Conservation (phyloP, 2,329 filamentous ascomycete genomes). For the Rhynchosporium secalis region DNA sequence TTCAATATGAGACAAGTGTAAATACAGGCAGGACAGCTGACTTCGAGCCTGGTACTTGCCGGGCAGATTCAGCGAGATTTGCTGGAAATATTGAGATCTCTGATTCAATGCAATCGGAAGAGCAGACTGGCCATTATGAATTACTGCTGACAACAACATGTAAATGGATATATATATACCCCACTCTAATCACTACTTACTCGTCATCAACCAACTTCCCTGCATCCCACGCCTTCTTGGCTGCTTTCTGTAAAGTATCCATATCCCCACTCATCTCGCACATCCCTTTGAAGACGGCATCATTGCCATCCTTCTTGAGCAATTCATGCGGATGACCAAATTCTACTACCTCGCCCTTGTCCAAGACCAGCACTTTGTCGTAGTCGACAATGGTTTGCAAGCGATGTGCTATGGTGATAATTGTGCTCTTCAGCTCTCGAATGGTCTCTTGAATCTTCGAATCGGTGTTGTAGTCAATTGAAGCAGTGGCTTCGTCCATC, state of each 20-base stretch:
- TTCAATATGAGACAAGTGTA: no score
- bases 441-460: slow-evolving; percentile 96
- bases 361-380: slow-evolving; percentile 92
- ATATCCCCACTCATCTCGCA: slow-evolving; percentile 68
- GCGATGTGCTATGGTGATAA: slow-evolving; percentile 93
- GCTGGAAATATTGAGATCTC: slow-evolving; percentile 2
- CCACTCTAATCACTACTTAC: slow-evolving; percentile 21
- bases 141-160: background rate
- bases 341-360: slow-evolving; percentile 84
- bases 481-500: slow-evolving; percentile 98
- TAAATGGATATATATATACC: background rate
- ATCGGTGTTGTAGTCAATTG: slow-evolving; percentile 95
- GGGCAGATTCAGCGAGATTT: slow-evolving; percentile 1
- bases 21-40: background rate
- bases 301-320: slow-evolving; percentile 61
- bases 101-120: background rate
- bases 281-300: slow-evolving; percentile 60
- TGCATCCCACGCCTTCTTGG: slow-evolving; percentile 48
- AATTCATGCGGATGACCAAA: slow-evolving; percentile 88
- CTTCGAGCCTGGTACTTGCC: slow-evolving; percentile 7
- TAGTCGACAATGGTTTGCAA: slow-evolving; percentile 98
- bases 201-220: slow-evolving; percentile 44
- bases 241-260: slow-evolving; percentile 55
- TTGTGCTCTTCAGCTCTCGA: slow-evolving; percentile 87
- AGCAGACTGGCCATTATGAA: slow-evolving; percentile 1